Base-by-base conservation (phyloP, 345 rosid species). In the Melastoma malabathricum region DNA sequence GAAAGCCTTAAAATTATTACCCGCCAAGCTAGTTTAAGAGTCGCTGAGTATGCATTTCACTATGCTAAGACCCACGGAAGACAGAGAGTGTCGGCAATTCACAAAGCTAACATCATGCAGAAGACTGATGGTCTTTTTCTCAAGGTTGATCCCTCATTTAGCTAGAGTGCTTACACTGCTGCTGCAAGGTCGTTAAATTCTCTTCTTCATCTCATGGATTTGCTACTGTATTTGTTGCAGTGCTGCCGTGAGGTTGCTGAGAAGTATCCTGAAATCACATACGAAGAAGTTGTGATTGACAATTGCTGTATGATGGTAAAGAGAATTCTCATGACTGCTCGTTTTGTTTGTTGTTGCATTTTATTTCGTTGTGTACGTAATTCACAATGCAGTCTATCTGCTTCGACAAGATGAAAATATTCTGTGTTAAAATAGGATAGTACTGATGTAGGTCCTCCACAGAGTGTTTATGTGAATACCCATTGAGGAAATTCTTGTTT, bases 291-390 rank as follows among this genome's bases (percentile, higher is more conserved):
- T 51, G 99, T 93, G 65, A 93, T 93, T 52, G 99, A 93, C 75
- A 93, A 93, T 72, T 93, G 99, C 66, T 88, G 97, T 67, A 93
- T 93, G 99, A 93, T 88, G 99, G 99, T 93, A 81, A 54, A 52
- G 41, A 54, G 18, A 48, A 47, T 50, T 43, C 23, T 34, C 41
- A 2, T 12, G 9, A 34, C 0, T 34, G 38, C 9, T 2, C 12
- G 12, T 34, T 34, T 34, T 34, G 12, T 34, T 9, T 0, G 41
- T 34, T 6, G 41, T 8, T 2, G 38, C 38, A 29, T 29, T 29
- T 29, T 34, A 12, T 34, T 8, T 34, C 0, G 41, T 34, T 22
- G 25, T 22, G 25, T 34, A 34, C 12, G 12, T 34, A 5, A 34
- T 34, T 34, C 41, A 34, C 41, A 34, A 34, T 34, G 41, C 41